Evolutionary conservation across 345 rosid genomes (phyloP).

Genomic region (Eucalyptus leucophloia): DNA sequence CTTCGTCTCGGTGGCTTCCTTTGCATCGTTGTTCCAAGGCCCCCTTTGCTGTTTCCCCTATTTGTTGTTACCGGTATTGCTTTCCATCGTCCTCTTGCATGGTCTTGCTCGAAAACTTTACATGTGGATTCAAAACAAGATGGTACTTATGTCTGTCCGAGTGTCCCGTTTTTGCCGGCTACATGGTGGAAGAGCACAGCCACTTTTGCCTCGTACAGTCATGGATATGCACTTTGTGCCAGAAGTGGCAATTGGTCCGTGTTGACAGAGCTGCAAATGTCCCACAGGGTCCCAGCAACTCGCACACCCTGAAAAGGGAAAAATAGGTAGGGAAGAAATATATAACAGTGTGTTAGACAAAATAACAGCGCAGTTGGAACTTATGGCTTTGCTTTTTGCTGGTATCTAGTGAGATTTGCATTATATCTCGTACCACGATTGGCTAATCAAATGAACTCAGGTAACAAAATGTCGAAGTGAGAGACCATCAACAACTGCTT

Average conservation of each 20-base stretch:
- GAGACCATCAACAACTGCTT: accelerated
- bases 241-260: not conserved
- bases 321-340: not conserved
- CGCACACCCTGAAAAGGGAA: not conserved
- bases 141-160: not conserved
- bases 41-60: no score
- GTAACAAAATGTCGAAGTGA: no score
- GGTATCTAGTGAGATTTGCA: not conserved
- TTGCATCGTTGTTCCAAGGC: not conserved
- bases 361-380: not conserved
- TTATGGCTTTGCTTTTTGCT: not conserved
- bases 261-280: not conserved
- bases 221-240: not conserved
- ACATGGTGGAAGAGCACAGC: not conserved
- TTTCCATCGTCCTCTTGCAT: not conserved
- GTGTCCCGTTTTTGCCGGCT: not conserved
- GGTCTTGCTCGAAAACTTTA: not conserved
- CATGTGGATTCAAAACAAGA: not conserved
- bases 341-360: no score
- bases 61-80: no score
- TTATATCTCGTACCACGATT: not conserved
- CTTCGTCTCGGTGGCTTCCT: not conserved
- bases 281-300: accelerated
- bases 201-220: not conserved
- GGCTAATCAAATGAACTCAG: not conserved